These are phyloP conservation scores for Mycogone perniciosa DNA, from an alignment of 2,329 filamentous ascomycete genomes.

Conservation along the genomic window DNA sequence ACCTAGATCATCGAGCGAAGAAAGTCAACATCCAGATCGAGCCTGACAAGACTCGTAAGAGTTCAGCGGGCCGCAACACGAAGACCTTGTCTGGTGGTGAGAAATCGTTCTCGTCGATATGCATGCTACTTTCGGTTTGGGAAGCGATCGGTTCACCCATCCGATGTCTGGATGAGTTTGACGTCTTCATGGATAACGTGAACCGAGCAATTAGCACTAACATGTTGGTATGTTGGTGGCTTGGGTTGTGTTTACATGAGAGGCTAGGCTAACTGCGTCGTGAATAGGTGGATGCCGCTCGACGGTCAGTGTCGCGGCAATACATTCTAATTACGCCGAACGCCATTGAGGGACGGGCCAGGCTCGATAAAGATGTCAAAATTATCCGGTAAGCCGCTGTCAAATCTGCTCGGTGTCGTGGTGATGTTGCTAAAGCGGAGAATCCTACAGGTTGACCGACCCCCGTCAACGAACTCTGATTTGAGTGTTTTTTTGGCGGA, in stretches of 20 bases:
- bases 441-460: constrained; percentile 44
- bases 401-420: too few species aligned
- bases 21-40: constrained; percentile 72
- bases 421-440: constrained; percentile 19
- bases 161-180: constrained; percentile 93
- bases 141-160: constrained; percentile 97
- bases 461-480: constrained; percentile 49
- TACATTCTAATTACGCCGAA: constrained; percentile 97
- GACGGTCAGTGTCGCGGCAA: constrained; percentile 81
- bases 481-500: neutral
- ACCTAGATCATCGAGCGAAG: constrained; percentile 69
- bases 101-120: constrained; percentile 97
- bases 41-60: constrained; percentile 62
- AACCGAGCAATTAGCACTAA: constrained; percentile 90
- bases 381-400: constrained; percentile 56
- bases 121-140: constrained; percentile 87
- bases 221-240: constrained; percentile 63
- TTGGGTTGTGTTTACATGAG: neutral
- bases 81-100: constrained; percentile 93
- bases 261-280: constrained; percentile 6
- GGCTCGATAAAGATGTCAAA: constrained; percentile 63
- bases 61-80: constrained; percentile 68
- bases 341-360: constrained; percentile 58
- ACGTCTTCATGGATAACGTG: constrained; percentile 98
- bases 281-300: constrained; percentile 70